Base-by-base conservation (phyloP, 768 basidiomycete species). In the Pisolithus albus region DNA sequence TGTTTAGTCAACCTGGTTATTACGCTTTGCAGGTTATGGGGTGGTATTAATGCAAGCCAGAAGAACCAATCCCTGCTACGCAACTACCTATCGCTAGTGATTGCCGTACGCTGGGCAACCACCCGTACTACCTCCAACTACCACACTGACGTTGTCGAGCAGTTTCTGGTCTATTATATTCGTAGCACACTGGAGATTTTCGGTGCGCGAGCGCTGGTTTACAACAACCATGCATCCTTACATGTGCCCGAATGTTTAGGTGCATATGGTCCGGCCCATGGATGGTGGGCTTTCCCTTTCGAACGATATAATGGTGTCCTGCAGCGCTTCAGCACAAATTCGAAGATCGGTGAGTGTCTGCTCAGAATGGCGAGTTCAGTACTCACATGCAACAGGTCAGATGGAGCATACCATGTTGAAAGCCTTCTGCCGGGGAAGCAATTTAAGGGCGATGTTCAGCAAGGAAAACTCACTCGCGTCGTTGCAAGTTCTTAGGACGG, bases 171-270 rank as follows among this genome's bases (percentile, higher is more conserved):
- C 9, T 52, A 16, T 13, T 7, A 5, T 23, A 30, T 9, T 52
- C 7, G 36, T 23, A 26, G 18, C 34, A 7, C n/a, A 28, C 21
- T n/a, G 18, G n/a, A 15, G 11, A 24, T 26, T 49, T 19, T 48
- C 48, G 28, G 39, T 18, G 11, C 10, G 5, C 5, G 62, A 37
- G 40, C 30, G 34, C 19, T 51, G 16, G 39, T 49, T 16, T n/a
- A 10, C 23, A 72, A 73, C 42, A 72, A 76, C 9, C 77, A 77
- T 52, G 43, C 72, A 4, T 52, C 70, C 0, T 55, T 78, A 11
- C 75, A 77, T 56, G 55, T 74, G 24, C 53, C 56, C 0, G 51
- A 63, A 3, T 58, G 62, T 19, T 52, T 77, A 3, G 49, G 52
- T 3, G 15, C 49, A 1, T 60, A 66, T 56, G 65, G 68, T 8